phyloP scores from a whole-genome alignment of 2,329 filamentous ascomycete species.

The Bipolaris victoriae region DNA sequence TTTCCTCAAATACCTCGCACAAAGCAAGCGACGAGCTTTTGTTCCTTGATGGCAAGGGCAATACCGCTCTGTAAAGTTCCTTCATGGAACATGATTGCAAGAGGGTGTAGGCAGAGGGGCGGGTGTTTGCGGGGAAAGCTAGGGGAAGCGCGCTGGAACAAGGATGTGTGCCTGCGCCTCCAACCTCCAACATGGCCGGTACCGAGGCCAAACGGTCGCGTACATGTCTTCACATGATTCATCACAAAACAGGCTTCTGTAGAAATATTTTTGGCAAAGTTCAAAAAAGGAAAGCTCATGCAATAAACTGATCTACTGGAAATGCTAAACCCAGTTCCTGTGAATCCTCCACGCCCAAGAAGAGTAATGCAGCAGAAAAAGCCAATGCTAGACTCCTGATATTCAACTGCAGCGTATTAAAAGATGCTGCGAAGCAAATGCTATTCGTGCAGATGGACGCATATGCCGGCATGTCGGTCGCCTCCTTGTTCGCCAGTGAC shows the following conservation, averaged over 20 bases:
- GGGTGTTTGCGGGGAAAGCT: conserved; percentile 25
- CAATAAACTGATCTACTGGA: conserved; percentile 39
- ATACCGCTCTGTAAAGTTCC: conserved; percentile 85
- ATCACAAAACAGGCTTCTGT: too few relatives aligned
- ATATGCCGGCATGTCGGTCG: conserved; percentile 20
- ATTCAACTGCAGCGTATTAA: conserved; percentile 23
- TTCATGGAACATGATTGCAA: conserved; percentile 73
- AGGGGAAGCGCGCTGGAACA: conserved; percentile 20
- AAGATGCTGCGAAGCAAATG: conserved; percentile 29
- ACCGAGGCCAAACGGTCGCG: conserved; percentile 16
- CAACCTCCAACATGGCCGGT: conserved; percentile 9
- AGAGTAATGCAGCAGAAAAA: conserved; percentile 33
- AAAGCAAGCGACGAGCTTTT: conserved; percentile 84
- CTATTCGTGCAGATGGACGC: conserved; percentile 22
- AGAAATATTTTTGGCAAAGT: too few relatives aligned
- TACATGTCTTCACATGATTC: background rate
- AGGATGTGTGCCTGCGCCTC: conserved; percentile 22
- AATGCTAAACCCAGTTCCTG: conserved; percentile 34
- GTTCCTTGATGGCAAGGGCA: conserved; percentile 71
- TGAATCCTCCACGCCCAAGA: conserved; percentile 38
- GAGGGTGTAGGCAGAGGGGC: conserved; percentile 13
- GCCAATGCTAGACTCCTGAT: conserved; percentile 27
- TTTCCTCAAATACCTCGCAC: conserved; percentile 67
- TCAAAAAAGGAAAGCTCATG: conserved; percentile 15
- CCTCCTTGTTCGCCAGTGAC: conserved; percentile 7